A percentile compares a stretch with the other conserved stretches of the same genome.
Conservation (phyloP, 2,329 filamentous ascomycete genomes). For the Pseudogymnoascus sp. region DNA sequence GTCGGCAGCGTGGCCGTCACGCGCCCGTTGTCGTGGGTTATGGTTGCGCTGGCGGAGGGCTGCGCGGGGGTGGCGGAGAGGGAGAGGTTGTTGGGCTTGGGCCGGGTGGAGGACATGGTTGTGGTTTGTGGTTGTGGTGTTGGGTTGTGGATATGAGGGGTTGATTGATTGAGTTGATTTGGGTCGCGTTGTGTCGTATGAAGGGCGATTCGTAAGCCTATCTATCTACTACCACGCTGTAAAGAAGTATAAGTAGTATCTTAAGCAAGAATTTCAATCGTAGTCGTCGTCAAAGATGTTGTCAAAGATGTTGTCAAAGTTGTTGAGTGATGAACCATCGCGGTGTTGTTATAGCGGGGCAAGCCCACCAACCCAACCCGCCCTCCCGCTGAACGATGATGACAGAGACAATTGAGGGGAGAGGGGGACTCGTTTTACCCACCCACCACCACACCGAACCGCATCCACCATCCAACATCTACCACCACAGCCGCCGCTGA, state of each 20-base stretch:
- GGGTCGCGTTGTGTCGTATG: neutral
- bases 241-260: neutral
- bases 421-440: neutral
- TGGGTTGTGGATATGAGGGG: neutral
- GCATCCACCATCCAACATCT: neutral
- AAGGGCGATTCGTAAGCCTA: neutral
- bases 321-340: neutral
- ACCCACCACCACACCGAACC: neutral
- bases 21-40: conserved; percentile 60
- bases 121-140: neutral
- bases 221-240: neutral
- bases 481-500: neutral
- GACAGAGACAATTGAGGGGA: neutral
- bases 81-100: conserved; percentile 25
- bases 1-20: conserved; percentile 76
- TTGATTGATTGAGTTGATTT: neutral
- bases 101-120: conserved; percentile 1
- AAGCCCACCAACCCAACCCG: neutral
- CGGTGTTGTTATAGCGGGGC: neutral
- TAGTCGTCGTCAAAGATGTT: neutral
- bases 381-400: neutral
- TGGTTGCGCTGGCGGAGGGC: conserved; percentile 65
- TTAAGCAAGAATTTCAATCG: neutral
- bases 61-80: conserved; percentile 65
- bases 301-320: neutral